Base-by-base conservation (phyloP, 768 basidiomycete genomes). In the Tricholoma bakamatsutake region DNA sequence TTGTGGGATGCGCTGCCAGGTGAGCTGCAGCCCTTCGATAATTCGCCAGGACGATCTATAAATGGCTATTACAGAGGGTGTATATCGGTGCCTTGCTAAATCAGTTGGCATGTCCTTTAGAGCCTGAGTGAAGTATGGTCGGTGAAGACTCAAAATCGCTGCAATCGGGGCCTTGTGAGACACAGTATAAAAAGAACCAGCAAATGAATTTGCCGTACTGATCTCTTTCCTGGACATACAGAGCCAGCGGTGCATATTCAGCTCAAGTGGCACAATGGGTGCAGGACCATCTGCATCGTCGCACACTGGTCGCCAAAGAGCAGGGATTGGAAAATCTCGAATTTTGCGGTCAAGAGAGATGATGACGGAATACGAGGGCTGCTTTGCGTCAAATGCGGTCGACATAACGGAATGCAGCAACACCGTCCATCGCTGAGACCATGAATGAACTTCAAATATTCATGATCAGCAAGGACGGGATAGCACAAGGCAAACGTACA, bases 1-100 rank as follows among this genome's bases (percentile, higher is more conserved):
- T 2, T 73, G 66, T 1, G 80, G 76, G 4, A 72, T 67, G 17
- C 62, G 57, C 13, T 66, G 64, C 69, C 77, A 80, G 1, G 75
- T 68, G n/a, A 74, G 66, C 15, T 70, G 69, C 51, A 85, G 69
- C 0, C 74, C 74, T 46, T 79, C 73, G 39, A 84, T 80, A 30
- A 88, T 62, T 13, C 87, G 73, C 82, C 85, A 88, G 4, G 86
- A 82, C 1, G 85, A 85, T 2, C 85, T 83, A 67, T 87, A 89
- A 12, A 81, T 80, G 0, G 88, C 84, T 66, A 86, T 77, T 5
- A 88, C 83, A 1, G 88, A 90, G 1, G 84, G 82, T 0, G 81
- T 76, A 65, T 82, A 88, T 61, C 73, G 77, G 61, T 89, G 86
- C 54, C 75, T 76, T 48, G 84, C 71, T 2, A 82, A 71, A 53